These are phyloP conservation scores for Aristolochia fimbriata DNA, from an alignment of 164 flowering plant species.

Conservation along the genomic window DNA sequence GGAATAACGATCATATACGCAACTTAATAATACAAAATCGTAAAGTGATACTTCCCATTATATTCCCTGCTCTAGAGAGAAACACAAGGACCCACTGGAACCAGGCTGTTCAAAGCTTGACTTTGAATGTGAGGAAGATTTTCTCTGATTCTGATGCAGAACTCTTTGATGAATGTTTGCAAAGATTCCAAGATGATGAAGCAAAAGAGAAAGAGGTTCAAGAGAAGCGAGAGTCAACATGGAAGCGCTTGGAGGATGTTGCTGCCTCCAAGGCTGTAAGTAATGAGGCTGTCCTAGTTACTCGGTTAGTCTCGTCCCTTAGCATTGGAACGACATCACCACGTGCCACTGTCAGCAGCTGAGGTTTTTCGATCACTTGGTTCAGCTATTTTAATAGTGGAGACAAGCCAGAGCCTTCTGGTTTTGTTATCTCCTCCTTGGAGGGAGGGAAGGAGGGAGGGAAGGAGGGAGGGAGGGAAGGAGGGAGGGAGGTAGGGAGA, in stretches of 20 bases:
- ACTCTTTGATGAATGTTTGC: conserved; percentile 57
- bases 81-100: conserved; percentile 71
- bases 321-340: conserved; percentile 30
- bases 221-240: conserved; percentile 43
- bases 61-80: conserved; percentile 68
- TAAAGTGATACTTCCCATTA: conserved; percentile 56
- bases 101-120: conserved; percentile 77
- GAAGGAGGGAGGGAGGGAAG: too few relatives aligned
- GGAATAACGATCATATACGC: conserved; percentile 84
- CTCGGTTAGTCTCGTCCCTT: conserved; percentile 39
- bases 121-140: conserved; percentile 63
- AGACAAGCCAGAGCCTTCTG: not conserved
- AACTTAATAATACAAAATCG: conserved; percentile 56
- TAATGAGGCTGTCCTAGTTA: conserved; percentile 49
- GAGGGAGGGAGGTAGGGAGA: too few relatives aligned
- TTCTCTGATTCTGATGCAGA: conserved; percentile 59
- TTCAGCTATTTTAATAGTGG: not conserved
- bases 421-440: not conserved
- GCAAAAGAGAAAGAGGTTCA: conserved; percentile 33
- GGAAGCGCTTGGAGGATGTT: conserved; percentile 75
- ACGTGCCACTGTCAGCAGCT: conserved; percentile 28
- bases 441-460: too few relatives aligned
- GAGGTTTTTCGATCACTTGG: conserved; percentile 9
- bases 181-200: conserved; percentile 55
- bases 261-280: conserved; percentile 54